Evolutionary conservation across 163 green algal genomes (phyloP).

Genomic region (Smithsoniella earleae): DNA sequence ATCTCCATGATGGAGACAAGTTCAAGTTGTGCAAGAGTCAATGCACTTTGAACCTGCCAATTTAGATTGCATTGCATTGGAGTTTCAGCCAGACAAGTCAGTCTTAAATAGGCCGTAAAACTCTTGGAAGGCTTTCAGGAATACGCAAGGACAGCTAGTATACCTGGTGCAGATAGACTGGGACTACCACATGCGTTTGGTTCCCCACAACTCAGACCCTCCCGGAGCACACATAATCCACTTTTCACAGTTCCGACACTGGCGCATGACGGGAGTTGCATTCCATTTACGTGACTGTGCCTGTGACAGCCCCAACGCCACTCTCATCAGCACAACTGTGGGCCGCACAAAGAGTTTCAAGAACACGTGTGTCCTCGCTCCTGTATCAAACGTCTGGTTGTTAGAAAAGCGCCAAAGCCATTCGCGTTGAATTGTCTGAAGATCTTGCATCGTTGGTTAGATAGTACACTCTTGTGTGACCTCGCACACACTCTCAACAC

Average conservation of each 20-base stretch:
- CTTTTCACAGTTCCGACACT: conserved; percentile 59
- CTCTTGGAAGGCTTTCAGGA: no score
- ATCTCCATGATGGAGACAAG: no score
- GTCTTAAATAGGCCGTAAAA: no score
- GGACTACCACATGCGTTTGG: conserved; percentile 66
- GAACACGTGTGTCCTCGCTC: conserved; percentile 35
- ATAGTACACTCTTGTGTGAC: background rate
- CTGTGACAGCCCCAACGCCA: conserved; percentile 51
- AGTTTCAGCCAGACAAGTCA: no score
- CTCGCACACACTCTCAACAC: no score
- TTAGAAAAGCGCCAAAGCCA: background rate
- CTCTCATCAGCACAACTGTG: conserved; percentile 49
- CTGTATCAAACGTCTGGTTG: background rate
- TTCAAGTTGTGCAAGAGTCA: no score
- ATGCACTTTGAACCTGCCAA: no score
- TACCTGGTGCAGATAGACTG: conserved; percentile 49
- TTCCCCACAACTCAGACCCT: conserved; percentile 29
- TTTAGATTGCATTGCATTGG: no score
- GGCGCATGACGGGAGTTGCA: conserved; percentile 51
- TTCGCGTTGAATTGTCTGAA: background rate
- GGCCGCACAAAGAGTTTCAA: conserved; percentile 50
- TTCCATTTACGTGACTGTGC: conserved; percentile 51
- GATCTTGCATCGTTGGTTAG: background rate
- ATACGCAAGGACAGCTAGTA: background rate
- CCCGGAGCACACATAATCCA: conserved; percentile 48